Conservation (phyloP, 306 rosid genomes). For the Citrullus colocynthis region DNA sequence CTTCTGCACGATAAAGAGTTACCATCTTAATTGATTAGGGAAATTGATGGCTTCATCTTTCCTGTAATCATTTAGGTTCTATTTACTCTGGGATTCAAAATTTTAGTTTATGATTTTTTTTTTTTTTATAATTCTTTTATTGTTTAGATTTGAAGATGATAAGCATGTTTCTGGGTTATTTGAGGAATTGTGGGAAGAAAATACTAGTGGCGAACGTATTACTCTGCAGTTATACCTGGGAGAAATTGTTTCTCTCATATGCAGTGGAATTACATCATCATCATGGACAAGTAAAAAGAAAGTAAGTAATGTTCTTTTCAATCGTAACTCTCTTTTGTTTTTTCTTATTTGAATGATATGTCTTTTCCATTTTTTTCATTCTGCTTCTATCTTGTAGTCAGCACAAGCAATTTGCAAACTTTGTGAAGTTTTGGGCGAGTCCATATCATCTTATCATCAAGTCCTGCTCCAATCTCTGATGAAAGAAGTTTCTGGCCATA, state of each 20-base stretch:
- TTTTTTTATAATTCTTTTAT: not conserved
- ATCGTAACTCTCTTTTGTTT: not conserved
- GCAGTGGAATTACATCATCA: slow-evolving; percentile 64
- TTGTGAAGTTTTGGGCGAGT: slow-evolving; percentile 87
- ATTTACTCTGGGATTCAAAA: not conserved
- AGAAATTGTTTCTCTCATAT: slow-evolving; percentile 70
- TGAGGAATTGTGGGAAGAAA: slow-evolving; percentile 98
- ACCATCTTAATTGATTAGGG: not conserved
- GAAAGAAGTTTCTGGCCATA: slow-evolving; percentile 87
- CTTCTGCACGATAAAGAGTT: not conserved
- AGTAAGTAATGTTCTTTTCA: slow-evolving; percentile 25
- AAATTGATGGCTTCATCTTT: not conserved
- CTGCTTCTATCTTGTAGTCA: slow-evolving; percentile 43
- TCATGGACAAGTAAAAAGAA: slow-evolving; percentile 81
- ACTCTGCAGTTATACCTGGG: slow-evolving; percentile 70
- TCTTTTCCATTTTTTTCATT: slow-evolving; percentile 7
- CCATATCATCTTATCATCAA: slow-evolving; percentile 53
- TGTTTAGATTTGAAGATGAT: slow-evolving; percentile 75
- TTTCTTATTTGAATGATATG: slow-evolving; percentile 5
- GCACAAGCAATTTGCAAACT: slow-evolving; percentile 79
- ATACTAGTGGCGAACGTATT: slow-evolving; percentile 80
- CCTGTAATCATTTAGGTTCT: not conserved
- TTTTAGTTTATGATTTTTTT: not conserved
- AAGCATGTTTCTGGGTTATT: slow-evolving; percentile 54
- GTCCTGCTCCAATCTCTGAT: slow-evolving; percentile 63